A percentile compares a stretch with the other conserved stretches of the same genome.
Evolutionary conservation across 2,329 filamentous ascomycete genomes (phyloP).

Genomic region (Salinomyces thailandicus): DNA sequence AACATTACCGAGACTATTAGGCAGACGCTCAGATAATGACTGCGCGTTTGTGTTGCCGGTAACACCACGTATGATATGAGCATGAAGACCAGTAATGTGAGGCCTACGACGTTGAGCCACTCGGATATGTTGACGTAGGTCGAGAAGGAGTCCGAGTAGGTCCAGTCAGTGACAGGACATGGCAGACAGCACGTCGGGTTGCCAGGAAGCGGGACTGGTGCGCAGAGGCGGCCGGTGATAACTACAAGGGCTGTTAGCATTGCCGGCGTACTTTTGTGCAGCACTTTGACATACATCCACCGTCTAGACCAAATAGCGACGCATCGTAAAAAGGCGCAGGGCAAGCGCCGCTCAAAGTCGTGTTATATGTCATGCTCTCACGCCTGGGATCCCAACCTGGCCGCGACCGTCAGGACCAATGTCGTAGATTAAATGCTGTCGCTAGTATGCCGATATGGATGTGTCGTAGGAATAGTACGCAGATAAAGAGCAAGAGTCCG

Average conservation of each 20-base stretch:
- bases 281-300: constrained; percentile 54
- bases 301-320: constrained; percentile 45
- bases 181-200: constrained; percentile 70
- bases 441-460: not conserved
- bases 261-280: not conserved
- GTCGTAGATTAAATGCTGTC: not conserved
- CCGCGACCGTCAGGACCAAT: not conserved
- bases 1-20: constrained; percentile 64
- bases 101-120: constrained; percentile 68
- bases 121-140: constrained; percentile 57
- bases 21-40: constrained; percentile 88
- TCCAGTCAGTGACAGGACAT: constrained; percentile 76
- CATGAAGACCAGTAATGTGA: constrained; percentile 63
- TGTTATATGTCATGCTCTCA: constrained; percentile 8
- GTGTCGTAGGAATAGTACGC: not conserved
- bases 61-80: constrained; percentile 69
- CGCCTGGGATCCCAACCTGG: not conserved
- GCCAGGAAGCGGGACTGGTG: constrained; percentile 34
- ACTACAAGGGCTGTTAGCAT: constrained; percentile 28
- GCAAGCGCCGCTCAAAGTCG: constrained; percentile 41
- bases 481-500: not conserved
- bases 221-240: constrained; percentile 48
- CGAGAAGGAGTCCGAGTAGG: constrained; percentile 48
- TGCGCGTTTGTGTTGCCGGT: constrained; percentile 77
- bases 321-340: constrained; percentile 59